Evolutionary conservation across 495 filamentous ascomycete genomes (phyloP).

Genomic region (Penicillium daleae): DNA sequence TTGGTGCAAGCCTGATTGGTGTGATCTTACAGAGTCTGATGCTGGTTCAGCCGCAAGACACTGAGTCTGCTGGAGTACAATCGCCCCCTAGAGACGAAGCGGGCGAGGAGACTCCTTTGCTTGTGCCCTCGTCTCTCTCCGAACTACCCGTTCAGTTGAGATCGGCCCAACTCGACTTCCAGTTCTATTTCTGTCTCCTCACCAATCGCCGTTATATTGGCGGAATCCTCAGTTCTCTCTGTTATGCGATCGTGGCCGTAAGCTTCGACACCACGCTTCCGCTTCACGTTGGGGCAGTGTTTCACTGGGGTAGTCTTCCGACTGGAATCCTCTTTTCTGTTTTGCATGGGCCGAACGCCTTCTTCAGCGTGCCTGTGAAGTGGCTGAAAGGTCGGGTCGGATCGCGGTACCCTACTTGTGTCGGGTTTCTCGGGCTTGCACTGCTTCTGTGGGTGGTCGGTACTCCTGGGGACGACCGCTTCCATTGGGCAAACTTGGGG

Average conservation of each 20-base stretch:
- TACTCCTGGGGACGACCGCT: neutral
- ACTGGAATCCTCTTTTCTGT: slow-evolving; percentile 1
- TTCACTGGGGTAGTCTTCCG: neutral
- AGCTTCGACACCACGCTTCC: slow-evolving; percentile 10
- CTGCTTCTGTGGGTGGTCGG: neutral
- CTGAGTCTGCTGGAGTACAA: neutral
- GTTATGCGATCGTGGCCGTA: neutral
- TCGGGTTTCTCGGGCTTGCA: neutral
- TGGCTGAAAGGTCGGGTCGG: slow-evolving; percentile 5
- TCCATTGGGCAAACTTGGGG: neutral
- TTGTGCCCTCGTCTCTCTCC: neutral
- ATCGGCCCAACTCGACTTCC: neutral
- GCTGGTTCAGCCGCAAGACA: neutral
- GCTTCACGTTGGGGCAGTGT: neutral
- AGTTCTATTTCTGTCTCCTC: neutral
- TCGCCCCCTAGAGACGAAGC: neutral
- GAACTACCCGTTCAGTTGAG: neutral
- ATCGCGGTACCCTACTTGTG: neutral
- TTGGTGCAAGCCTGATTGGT: neutral
- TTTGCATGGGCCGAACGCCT: neutral
- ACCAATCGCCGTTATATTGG: slow-evolving; percentile 6
- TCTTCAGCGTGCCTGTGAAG: neutral
- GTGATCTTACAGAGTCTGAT: neutral
- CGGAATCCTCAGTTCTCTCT: neutral
- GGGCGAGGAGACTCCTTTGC: neutral